These are phyloP conservation scores for Barnettozyma vustinii DNA, from an alignment of 805 yeast species.

Conservation along the genomic window DNA sequence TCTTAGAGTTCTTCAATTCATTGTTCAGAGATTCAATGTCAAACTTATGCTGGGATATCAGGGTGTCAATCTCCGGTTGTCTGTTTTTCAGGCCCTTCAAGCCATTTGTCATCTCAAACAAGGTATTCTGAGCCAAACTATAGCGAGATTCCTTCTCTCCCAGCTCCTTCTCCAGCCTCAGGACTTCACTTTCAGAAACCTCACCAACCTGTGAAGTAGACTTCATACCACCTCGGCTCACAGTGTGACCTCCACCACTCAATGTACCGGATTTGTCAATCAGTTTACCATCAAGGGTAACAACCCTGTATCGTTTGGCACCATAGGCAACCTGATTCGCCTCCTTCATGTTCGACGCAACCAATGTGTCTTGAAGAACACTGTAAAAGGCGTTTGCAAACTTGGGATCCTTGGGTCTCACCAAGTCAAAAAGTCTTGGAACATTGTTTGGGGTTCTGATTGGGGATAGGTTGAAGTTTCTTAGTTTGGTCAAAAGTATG, in stretches of 20 bases:
- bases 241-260: constrained; percentile 88
- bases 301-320: constrained; percentile 75
- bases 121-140: constrained; percentile 43
- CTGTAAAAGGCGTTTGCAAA: constrained; percentile 88
- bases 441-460: constrained; percentile 70
- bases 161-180: constrained; percentile 46
- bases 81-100: constrained; percentile 55
- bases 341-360: constrained; percentile 68
- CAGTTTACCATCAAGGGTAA: constrained; percentile 85
- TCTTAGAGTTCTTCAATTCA: constrained; percentile 45
- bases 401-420: constrained; percentile 57
- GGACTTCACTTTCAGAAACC: constrained; percentile 53
- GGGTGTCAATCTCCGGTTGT: constrained; percentile 63
- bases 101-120: constrained; percentile 53
- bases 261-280: constrained; percentile 93
- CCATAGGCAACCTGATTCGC: constrained; percentile 91
- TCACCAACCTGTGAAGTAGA: constrained; percentile 32
- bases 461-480: constrained; percentile 50
- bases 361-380: constrained; percentile 81
- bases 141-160: constrained; percentile 48
- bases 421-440: constrained; percentile 80
- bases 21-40: constrained; percentile 58
- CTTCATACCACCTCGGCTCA: constrained; percentile 73
- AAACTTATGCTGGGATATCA: constrained; percentile 50
- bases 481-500: constrained; percentile 69